Evolutionary conservation across 73 alveolate species (phyloP).

Genomic region (Paraurostyla sp.): DNA sequence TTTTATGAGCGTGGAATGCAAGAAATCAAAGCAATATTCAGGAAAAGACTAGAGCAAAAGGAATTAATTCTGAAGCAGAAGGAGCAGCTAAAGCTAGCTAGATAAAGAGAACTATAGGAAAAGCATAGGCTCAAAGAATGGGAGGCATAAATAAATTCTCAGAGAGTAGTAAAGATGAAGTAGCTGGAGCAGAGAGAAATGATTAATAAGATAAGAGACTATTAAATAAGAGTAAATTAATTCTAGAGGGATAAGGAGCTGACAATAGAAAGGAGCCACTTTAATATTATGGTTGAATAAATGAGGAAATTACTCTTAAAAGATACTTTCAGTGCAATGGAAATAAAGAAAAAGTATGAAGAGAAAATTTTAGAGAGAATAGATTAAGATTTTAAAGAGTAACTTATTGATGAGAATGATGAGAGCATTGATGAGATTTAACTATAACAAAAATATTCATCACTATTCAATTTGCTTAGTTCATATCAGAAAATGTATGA

Average conservation of each 20-base stretch:
- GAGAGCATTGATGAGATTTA: neutral
- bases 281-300: constrained; percentile 11
- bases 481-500: constrained; percentile 30
- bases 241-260: neutral
- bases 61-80: neutral
- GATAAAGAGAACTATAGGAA: neutral
- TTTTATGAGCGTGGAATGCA: constrained; percentile 14
- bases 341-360: constrained; percentile 1
- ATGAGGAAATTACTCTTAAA: constrained; percentile 27
- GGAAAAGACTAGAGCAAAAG: neutral
- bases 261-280: neutral
- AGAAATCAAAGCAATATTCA: constrained; percentile 12
- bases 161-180: neutral
- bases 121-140: constrained; percentile 24
- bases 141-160: constrained; percentile 23
- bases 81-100: neutral
- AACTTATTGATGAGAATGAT: constrained; percentile 35
- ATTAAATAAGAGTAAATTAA: neutral
- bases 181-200: neutral
- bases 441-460: neutral
- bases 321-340: constrained; percentile 43
- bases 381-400: constrained; percentile 24
- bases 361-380: neutral
- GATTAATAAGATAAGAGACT: neutral
- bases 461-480: constrained; percentile 8